Evolutionary conservation across 331 rosid genomes (phyloP).

Genomic region (Pyrus hybrid): DNA sequence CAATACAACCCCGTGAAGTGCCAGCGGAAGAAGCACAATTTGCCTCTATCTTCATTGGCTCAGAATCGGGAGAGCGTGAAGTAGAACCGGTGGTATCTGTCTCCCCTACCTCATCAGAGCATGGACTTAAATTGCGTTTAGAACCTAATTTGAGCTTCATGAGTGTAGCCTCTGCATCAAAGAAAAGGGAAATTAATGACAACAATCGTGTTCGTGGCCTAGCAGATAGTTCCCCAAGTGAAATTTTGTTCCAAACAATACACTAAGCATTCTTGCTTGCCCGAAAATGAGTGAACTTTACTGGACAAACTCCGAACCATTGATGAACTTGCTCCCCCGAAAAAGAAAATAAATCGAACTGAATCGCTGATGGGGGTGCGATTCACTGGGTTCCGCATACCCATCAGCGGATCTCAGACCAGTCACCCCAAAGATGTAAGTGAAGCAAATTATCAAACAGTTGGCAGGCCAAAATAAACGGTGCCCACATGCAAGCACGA

Average conservation of each 20-base stretch:
- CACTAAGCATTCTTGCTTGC: no score
- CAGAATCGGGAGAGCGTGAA: conserved; percentile 17
- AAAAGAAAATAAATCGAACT: no score
- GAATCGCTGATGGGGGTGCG: no score
- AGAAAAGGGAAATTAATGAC: background rate
- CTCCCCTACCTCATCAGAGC: conserved; percentile 11
- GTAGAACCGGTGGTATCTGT: conserved; percentile 13
- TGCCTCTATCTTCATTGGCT: conserved; percentile 21
- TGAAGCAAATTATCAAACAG: conserved; percentile 9
- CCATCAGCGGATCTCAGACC: no score
- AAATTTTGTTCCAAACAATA: background rate
- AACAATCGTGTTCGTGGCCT: background rate
- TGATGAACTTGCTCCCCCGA: no score
- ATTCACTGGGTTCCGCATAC: no score
- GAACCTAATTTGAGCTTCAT: conserved; percentile 79
- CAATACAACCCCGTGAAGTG: conserved; percentile 11
- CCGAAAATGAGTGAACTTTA: no score
- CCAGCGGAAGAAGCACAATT: conserved; percentile 6
- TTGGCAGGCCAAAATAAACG: background rate
- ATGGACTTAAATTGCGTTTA: conserved; percentile 23
- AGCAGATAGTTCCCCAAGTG: background rate
- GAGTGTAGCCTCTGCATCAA: conserved; percentile 65
- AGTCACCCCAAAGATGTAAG: background rate
- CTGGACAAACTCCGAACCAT: background rate
- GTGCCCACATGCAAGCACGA: background rate